phyloP scores from a whole-genome alignment of 768 basidiomycete genomes.

The Leucogyrophana mollusca region DNA sequence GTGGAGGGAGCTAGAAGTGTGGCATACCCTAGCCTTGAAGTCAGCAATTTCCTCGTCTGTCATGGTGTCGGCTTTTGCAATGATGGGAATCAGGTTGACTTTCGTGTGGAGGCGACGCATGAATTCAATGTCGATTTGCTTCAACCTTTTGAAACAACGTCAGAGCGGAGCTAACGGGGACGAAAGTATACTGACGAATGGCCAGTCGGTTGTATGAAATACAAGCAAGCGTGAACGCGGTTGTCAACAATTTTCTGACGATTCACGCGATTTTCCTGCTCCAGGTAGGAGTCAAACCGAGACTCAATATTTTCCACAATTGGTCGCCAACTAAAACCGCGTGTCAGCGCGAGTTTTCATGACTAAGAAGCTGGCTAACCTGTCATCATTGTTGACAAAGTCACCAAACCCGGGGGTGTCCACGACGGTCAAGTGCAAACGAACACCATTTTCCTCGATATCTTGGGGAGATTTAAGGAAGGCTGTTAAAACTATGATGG shows the following conservation, averaged over 20 bases:
- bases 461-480: conserved; percentile 52
- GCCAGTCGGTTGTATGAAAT: conserved; percentile 98
- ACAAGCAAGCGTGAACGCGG: conserved; percentile 96
- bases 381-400: conserved; percentile 99
- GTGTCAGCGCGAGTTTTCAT: conserved; percentile 15
- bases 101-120: conserved; percentile 97
- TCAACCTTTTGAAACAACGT: conserved; percentile 57
- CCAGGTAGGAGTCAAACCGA: conserved; percentile 95
- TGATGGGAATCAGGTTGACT: conserved; percentile 98
- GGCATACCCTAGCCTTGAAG: conserved; percentile 87
- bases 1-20: neutral
- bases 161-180: too few relatives aligned
- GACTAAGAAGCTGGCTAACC: conserved; percentile 45
- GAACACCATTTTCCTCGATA: conserved; percentile 97
- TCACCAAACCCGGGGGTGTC: conserved; percentile 99
- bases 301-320: conserved; percentile 98
- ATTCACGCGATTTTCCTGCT: conserved; percentile 99
- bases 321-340: conserved; percentile 82
- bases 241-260: conserved; percentile 92
- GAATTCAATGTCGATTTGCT: conserved; percentile 98
- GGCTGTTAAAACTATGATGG: neutral
- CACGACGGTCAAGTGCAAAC: conserved; percentile 96
- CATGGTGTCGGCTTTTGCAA: conserved; percentile 97
- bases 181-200: conserved; percentile 71
- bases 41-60: conserved; percentile 92